Evolutionary conservation across 768 basidiomycete species (phyloP).

Genomic region (Trametes gibbosa): DNA sequence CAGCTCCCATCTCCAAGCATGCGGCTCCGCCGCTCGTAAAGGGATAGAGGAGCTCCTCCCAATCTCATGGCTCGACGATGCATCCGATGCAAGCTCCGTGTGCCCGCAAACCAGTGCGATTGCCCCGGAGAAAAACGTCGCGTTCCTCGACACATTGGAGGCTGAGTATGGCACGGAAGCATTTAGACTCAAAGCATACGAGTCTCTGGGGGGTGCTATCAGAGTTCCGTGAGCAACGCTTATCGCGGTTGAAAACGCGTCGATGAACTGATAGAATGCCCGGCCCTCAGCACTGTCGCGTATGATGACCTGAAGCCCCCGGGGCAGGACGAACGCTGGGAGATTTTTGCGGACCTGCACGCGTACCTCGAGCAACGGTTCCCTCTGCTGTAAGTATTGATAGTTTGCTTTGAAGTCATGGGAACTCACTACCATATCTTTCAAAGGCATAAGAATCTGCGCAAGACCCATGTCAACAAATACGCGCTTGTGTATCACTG

Average conservation of each 20-base stretch:
- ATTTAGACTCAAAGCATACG: constrained; percentile 18
- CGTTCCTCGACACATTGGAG: constrained; percentile 8
- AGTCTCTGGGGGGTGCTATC: constrained; percentile 17
- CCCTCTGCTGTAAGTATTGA: constrained; percentile 36
- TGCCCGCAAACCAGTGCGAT: constrained; percentile 12
- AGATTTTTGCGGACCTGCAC: constrained; percentile 33
- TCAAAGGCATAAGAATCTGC: constrained; percentile 52
- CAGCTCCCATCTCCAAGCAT: neutral
- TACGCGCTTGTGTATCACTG: constrained; percentile 75
- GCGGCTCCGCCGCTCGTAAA: neutral
- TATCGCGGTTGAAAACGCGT: neutral
- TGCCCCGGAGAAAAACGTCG: constrained; percentile 5
- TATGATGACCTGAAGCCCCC: constrained; percentile 29
- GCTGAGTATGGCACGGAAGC: neutral
- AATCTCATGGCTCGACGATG: neutral
- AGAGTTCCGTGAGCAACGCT: constrained; percentile 14
- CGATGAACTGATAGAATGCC: neutral
- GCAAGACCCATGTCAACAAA: constrained; percentile 70
- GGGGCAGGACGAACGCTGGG: constrained; percentile 34
- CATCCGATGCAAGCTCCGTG: neutral
- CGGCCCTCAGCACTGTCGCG: constrained; percentile 24
- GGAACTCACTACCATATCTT: neutral
- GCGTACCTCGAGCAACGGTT: constrained; percentile 37
- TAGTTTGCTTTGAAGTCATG: neutral
- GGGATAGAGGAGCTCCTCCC: neutral